These are phyloP conservation scores for Phytophthora tentaculata DNA, from an alignment of 352 stramenopile genomes.

Conservation along the genomic window DNA sequence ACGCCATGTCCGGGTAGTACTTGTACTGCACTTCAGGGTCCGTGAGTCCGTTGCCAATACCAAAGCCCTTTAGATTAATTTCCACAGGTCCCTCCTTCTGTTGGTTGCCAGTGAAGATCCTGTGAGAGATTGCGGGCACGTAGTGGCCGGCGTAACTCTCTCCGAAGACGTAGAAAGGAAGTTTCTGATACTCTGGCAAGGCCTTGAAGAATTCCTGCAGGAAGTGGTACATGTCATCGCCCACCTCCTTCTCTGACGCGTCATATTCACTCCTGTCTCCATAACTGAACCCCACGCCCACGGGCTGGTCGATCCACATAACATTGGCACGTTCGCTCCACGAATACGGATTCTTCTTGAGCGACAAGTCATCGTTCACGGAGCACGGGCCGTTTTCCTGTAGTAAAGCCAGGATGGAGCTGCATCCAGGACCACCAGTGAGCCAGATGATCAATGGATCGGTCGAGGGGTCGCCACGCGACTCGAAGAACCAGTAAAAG, in stretches of 20 bases:
- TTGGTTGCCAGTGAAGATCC: conserved; percentile 81
- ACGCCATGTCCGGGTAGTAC: conserved; percentile 88
- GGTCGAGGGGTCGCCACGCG: conserved; percentile 69
- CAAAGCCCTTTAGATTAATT: conserved; percentile 94
- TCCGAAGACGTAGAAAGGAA: conserved; percentile 94
- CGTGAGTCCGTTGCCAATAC: conserved; percentile 97
- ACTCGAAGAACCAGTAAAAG: conserved; percentile 98
- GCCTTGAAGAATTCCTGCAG: conserved; percentile 93
- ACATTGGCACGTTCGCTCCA: conserved; percentile 96
- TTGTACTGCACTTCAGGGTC: conserved; percentile 92
- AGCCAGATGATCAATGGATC: conserved; percentile 98
- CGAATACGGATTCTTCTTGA: conserved; percentile 88
- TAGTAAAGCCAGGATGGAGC: conserved; percentile 92
- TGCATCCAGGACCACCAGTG: conserved; percentile 96
- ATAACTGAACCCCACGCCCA: conserved; percentile 95
- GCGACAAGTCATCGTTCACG: conserved; percentile 91
- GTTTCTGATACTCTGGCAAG: conserved; percentile 90
- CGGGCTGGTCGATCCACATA: conserved; percentile 97
- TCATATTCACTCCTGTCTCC: conserved; percentile 89
- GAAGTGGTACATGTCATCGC: conserved; percentile 96
- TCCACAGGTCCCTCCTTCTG: conserved; percentile 50
- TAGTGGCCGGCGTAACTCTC: conserved; percentile 96
- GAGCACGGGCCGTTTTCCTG: conserved; percentile 96
- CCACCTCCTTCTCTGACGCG: conserved; percentile 92
- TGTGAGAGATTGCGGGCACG: conserved; percentile 83